Evolutionary conservation across 345 rosid species (phyloP).

Genomic region (Rubroshorea leprosula): DNA sequence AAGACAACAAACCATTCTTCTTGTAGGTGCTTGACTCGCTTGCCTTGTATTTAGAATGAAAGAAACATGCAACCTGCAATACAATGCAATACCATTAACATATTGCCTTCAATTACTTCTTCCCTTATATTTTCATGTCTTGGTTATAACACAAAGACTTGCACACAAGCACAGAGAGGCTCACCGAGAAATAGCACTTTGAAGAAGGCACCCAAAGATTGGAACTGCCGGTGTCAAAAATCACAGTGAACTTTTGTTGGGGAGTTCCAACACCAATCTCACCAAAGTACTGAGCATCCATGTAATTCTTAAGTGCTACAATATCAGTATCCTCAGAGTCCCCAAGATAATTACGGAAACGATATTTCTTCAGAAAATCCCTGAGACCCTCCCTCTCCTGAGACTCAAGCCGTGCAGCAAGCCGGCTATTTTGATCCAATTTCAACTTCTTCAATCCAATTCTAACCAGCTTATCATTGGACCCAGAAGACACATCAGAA

Average conservation of each 20-base stretch:
- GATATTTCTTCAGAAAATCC: constrained; percentile 32
- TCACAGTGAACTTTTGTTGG: constrained; percentile 85
- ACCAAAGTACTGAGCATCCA: constrained; percentile 95
- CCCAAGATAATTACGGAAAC: constrained; percentile 26
- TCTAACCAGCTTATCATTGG: constrained; percentile 54
- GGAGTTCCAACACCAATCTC: constrained; percentile 94
- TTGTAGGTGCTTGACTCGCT: constrained; percentile 64
- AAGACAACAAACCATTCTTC: constrained; percentile 64
- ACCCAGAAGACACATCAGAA: constrained; percentile 28
- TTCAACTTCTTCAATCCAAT: constrained; percentile 68
- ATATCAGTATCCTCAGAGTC: constrained; percentile 46
- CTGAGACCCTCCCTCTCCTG: constrained; percentile 36
- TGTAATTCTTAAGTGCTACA: constrained; percentile 58
- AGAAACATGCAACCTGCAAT: constrained; percentile 67
- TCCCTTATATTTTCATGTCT: neutral
- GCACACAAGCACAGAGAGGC: constrained; percentile 16
- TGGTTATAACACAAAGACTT: neutral
- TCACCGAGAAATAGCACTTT: constrained; percentile 78
- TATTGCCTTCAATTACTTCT: neutral
- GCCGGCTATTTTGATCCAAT: constrained; percentile 43
- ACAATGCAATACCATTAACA: constrained; percentile 4
- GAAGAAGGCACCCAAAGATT: constrained; percentile 97
- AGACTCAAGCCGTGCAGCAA: constrained; percentile 55
- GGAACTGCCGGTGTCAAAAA: constrained; percentile 94
- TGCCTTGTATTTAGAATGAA: constrained; percentile 79